phyloP scores from a whole-genome alignment of 140 eudicot species.

The Senecio squalidus region DNA sequence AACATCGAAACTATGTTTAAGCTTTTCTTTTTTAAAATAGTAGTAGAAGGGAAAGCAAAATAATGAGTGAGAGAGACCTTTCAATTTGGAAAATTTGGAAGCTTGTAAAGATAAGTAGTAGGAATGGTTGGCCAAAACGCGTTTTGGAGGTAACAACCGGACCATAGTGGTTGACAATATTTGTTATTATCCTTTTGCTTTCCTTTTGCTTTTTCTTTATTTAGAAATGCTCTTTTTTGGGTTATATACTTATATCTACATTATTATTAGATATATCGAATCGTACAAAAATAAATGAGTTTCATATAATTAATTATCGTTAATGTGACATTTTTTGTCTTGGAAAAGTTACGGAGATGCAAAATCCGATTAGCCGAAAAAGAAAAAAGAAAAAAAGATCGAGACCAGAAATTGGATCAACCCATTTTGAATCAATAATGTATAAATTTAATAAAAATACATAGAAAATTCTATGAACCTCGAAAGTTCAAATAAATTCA shows the following conservation, averaged over 20 bases:
- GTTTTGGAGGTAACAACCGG: conserved; percentile 31
- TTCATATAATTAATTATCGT: too few relatives aligned
- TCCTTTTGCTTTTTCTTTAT: not conserved
- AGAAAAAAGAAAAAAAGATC: too few relatives aligned
- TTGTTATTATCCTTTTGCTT: not conserved
- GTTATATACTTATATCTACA: not conserved
- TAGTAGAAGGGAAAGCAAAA: not conserved
- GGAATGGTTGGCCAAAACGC: conserved; percentile 28
- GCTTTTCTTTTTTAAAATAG: not conserved
- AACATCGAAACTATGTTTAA: too few relatives aligned
- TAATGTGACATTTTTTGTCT: too few relatives aligned
- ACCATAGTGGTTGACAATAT: conserved; percentile 21
- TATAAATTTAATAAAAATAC: too few relatives aligned
- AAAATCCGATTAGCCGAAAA: too few relatives aligned
- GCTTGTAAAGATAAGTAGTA: conserved; percentile 12
- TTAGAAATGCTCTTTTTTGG: not conserved
- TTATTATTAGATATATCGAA: not conserved
- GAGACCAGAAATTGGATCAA: too few relatives aligned
- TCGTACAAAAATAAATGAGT: too few relatives aligned
- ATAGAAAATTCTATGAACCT: too few relatives aligned
- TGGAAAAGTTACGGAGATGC: too few relatives aligned
- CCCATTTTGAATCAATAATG: too few relatives aligned
- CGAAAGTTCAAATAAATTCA: too few relatives aligned
- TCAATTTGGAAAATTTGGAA: conserved; percentile 12
- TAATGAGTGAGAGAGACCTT: not conserved